Evolutionary conservation across 139 green algal genomes (phyloP).

Genomic region (Chlorella sp.): DNA sequence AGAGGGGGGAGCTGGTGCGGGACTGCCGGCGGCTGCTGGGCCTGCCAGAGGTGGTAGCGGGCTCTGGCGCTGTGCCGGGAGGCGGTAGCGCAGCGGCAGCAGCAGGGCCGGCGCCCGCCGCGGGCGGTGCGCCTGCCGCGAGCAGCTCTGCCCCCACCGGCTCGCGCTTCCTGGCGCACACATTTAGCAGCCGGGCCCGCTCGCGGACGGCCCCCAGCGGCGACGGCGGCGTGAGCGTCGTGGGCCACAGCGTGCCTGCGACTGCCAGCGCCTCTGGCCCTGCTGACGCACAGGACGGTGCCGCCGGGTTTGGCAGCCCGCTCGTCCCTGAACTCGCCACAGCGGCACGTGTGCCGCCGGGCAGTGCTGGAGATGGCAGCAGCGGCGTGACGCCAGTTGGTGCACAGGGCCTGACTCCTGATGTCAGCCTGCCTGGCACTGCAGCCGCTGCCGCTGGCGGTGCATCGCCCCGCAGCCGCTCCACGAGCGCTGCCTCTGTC

Average conservation of each 20-base stretch:
- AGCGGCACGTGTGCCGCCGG: background rate
- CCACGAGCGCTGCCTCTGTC: background rate
- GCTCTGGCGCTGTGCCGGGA: background rate
- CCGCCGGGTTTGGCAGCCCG: slow-evolving; percentile 3
- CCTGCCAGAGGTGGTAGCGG: background rate
- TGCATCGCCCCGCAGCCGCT: background rate
- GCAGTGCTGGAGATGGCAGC: background rate
- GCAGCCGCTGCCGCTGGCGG: background rate
- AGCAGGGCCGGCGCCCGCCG: background rate
- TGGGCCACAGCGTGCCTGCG: background rate
- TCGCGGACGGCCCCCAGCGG: background rate
- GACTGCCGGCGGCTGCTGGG: slow-evolving; percentile 53
- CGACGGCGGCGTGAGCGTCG: background rate
- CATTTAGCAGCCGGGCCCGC: slow-evolving; percentile 3
- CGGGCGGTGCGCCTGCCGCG: background rate
- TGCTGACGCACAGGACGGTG: background rate
- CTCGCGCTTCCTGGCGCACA: slow-evolving; percentile 22
- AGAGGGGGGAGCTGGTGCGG: slow-evolving; percentile 50
- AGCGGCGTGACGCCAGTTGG: slow-evolving; percentile 13
- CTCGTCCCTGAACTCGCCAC: background rate
- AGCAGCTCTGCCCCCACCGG: background rate
- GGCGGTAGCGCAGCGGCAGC: background rate
- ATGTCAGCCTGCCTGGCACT: background rate
- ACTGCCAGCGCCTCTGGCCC: background rate
- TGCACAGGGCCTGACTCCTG: slow-evolving; percentile 10